Conservation (phyloP, 371 early-diverging fungal species). For the Chytridium lagenaria region DNA sequence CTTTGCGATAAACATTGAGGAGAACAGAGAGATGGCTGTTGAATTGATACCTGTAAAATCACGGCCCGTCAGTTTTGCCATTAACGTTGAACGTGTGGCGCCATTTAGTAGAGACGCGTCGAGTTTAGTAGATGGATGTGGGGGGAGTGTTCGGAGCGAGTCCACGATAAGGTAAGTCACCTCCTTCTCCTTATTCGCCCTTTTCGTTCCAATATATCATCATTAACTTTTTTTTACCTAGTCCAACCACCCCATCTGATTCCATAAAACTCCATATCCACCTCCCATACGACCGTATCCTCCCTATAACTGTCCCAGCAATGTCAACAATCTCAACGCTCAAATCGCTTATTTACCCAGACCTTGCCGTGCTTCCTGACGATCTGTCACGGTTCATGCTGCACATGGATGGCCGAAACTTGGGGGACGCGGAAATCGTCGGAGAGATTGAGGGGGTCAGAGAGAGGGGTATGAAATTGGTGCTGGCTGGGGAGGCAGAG, state of each 20-base stretch:
- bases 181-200: no score
- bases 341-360: background rate
- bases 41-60: no score
- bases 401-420: background rate
- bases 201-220: no score
- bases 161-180: no score
- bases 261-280: background rate
- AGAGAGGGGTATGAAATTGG: background rate
- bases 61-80: no score
- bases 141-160: no score
- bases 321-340: background rate
- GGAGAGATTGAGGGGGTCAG: background rate
- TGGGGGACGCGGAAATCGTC: conserved; percentile 4
- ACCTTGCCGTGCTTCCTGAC: conserved; percentile 7
- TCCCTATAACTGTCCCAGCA: background rate
- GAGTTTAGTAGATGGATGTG: no score
- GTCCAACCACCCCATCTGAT: background rate
- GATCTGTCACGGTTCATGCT: background rate
- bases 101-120: no score
- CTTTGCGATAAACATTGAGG: no score
- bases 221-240: background rate
- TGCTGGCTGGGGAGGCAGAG: background rate
- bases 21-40: no score
- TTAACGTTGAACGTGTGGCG: no score
- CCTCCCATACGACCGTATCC: conserved; percentile 14